These are phyloP conservation scores for Sutorius australiensis DNA, from an alignment of 768 basidiomycete genomes.

Conservation along the genomic window DNA sequence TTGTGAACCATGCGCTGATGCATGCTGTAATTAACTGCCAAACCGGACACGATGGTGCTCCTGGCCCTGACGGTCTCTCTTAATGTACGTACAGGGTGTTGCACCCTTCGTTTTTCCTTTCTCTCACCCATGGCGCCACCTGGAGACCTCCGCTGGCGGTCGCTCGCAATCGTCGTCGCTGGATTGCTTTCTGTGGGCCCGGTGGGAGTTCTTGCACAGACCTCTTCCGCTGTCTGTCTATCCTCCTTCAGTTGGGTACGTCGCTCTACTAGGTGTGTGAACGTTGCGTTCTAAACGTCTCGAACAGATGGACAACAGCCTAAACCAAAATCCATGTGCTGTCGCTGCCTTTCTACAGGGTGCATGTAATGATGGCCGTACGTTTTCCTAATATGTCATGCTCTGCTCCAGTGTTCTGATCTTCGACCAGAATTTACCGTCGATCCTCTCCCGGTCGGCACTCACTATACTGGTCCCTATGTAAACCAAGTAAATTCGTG, in stretches of 20 bases:
- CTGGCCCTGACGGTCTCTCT: neutral
- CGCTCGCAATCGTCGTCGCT: constrained; percentile 15
- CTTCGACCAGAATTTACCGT: constrained; percentile 36
- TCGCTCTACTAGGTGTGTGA: neutral
- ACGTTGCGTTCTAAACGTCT: neutral
- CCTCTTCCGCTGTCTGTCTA: constrained; percentile 20
- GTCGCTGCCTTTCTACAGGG: constrained; percentile 42
- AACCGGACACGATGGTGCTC: constrained; percentile 9
- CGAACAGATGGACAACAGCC: constrained; percentile 38
- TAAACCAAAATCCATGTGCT: constrained; percentile 44
- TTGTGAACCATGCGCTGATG: neutral
- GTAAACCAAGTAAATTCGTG: constrained; percentile 33
- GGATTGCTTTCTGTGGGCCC: constrained; percentile 20
- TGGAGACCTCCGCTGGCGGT: constrained; percentile 6
- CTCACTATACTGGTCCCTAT: constrained; percentile 34
- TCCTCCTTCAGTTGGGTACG: constrained; percentile 28
- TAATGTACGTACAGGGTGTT: neutral
- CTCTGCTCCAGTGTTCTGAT: constrained; percentile 9
- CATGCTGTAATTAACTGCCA: constrained; percentile 8
- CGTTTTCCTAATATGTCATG: constrained; percentile 16
- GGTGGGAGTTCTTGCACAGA: constrained; percentile 18
- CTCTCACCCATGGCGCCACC: constrained; percentile 8
- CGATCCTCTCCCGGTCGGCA: constrained; percentile 33
- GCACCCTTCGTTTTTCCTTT: neutral
- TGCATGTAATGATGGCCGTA: constrained; percentile 41